A percentile compares a stretch with the other conserved stretches of the same genome.
Conservation (phyloP, 2,329 filamentous ascomycete genomes). For the Cadophora sp. region DNA sequence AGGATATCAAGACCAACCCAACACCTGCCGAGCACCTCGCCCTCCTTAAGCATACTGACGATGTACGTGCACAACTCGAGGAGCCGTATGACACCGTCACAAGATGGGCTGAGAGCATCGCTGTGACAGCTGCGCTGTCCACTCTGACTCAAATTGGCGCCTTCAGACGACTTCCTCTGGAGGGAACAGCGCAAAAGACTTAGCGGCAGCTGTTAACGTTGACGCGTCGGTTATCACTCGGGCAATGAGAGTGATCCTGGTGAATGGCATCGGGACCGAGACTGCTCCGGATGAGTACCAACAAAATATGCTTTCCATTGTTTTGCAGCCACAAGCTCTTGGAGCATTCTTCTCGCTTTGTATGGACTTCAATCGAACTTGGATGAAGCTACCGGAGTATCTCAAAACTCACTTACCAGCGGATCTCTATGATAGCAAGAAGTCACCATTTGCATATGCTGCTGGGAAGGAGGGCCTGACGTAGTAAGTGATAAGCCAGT, state of each 20-base stretch:
- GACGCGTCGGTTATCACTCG: constrained; percentile 9
- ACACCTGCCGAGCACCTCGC: constrained; percentile 8
- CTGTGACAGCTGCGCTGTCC: constrained; percentile 4
- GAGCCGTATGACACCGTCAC: constrained; percentile 15
- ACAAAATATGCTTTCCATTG: constrained; percentile 14
- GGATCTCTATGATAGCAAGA: constrained; percentile 30
- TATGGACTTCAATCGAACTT: constrained; percentile 7
- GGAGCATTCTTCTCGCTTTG: constrained; percentile 7
- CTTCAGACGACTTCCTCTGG: not conserved
- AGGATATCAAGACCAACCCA: constrained; percentile 7
- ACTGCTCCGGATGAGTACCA: constrained; percentile 2
- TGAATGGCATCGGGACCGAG: not conserved
- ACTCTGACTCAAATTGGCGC: constrained; percentile 9
- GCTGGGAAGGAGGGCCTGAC: constrained; percentile 27
- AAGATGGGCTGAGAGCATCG: constrained; percentile 16
- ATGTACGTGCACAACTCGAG: constrained; percentile 9
- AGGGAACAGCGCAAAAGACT: constrained; percentile 3
- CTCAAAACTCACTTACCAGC: constrained; percentile 25
- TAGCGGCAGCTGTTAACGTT: constrained; percentile 4
- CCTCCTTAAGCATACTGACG: constrained; percentile 9
- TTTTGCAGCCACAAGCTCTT: constrained; percentile 10
- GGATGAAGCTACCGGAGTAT: constrained; percentile 24
- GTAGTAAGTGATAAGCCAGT: constrained; percentile 9
- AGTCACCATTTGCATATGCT: constrained; percentile 29
- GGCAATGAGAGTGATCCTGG: constrained; percentile 3